Percentiles rank a stretch among this genome's conserved stretches.
phyloP scores from a whole-genome alignment of 805 yeast species.

The Metschnikowia vanudenii region DNA sequence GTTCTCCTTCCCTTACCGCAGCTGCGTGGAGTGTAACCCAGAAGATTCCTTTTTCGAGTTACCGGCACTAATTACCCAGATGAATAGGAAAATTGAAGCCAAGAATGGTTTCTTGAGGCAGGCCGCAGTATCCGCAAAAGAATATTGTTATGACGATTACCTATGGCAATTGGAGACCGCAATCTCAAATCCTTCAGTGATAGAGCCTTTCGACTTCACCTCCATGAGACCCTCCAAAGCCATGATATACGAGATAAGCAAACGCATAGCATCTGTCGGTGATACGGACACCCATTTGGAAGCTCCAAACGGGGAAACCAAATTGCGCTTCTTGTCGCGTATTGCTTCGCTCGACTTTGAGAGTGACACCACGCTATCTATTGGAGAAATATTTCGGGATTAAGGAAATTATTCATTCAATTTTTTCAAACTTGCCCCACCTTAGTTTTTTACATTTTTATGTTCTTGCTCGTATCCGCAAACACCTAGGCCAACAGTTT shows the following conservation, averaged over 20 bases:
- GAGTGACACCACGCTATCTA: constrained; percentile 6
- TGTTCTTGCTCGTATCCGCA: not conserved
- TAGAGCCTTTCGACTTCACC: constrained; percentile 12
- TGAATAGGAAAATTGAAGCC: constrained; percentile 9
- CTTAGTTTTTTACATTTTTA: not conserved
- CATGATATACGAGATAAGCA: not conserved
- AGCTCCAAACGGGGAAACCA: not conserved
- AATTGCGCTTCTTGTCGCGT: constrained; percentile 1
- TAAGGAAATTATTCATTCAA: not conserved
- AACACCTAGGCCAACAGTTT: not conserved
- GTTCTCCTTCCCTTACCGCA: constrained; percentile 1
- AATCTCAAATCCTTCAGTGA: not conserved
- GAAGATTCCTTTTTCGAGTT: constrained; percentile 6
- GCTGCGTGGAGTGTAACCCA: constrained; percentile 2
- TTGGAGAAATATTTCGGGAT: not conserved
- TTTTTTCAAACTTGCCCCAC: not conserved
- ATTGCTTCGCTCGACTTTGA: constrained; percentile 1
- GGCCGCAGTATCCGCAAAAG: not conserved
- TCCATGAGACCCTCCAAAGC: constrained; percentile 6
- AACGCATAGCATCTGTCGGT: not conserved
- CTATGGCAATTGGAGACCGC: not conserved
- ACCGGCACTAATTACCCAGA: constrained; percentile 1
- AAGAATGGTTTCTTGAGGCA: constrained; percentile 1
- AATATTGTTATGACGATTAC: constrained; percentile 1
- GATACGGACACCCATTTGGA: not conserved